phyloP scores from a whole-genome alignment of 257 asterid species.

The Salvia miltiorrhiza region DNA sequence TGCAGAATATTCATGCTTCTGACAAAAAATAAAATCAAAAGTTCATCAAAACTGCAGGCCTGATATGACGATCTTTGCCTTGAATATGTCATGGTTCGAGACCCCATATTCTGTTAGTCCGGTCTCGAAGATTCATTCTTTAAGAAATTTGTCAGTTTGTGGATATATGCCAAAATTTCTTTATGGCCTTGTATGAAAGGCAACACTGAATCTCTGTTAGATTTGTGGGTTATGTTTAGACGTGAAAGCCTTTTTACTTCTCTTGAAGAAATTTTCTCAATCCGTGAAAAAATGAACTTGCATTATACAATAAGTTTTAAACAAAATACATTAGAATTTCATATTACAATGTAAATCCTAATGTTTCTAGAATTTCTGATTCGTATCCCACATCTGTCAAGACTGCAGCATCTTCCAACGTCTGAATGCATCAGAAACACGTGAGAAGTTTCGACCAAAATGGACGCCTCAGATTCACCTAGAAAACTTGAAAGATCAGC shows the following conservation, averaged over 20 bases:
- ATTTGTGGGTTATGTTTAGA: neutral
- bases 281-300: neutral
- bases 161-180: neutral
- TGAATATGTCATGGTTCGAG: neutral
- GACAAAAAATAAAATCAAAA: too few relatives aligned
- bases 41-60: conserved; percentile 9
- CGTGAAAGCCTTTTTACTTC: neutral
- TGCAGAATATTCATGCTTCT: neutral
- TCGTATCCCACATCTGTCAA: neutral
- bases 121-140: neutral
- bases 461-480: conserved; percentile 32
- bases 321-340: neutral
- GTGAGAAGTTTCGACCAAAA: conserved; percentile 40
- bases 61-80: neutral
- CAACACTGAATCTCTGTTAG: neutral
- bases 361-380: neutral
- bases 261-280: neutral
- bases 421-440: conserved; percentile 21
- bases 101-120: neutral
- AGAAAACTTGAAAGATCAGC: neutral
- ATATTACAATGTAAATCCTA: neutral
- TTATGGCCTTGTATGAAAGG: neutral
- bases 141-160: neutral
- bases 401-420: conserved; percentile 3
- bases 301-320: neutral